Percentiles rank a stretch among this genome's conserved stretches.
phyloP scores from a whole-genome alignment of 208 protist genomes.

The Herpetomonas tarakana region DNA sequence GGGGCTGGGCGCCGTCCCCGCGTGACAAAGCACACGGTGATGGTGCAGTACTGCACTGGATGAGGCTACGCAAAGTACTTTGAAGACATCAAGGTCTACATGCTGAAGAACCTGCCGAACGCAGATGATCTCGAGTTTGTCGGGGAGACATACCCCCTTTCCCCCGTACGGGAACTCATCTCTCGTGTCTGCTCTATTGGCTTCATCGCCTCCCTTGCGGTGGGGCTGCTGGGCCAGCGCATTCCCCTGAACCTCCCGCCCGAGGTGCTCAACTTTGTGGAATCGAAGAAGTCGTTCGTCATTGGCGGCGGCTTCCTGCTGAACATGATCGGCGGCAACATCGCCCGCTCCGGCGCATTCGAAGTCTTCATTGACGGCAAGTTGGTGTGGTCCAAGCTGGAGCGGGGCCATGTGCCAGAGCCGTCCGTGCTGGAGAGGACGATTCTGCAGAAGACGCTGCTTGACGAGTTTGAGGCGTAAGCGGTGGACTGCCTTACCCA shows the following conservation, averaged over 20 bases:
- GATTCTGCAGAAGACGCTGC: constrained; percentile 36
- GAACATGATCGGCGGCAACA: constrained; percentile 44
- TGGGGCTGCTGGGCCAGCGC: constrained; percentile 30
- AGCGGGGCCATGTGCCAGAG: constrained; percentile 26
- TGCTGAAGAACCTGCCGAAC: constrained; percentile 31
- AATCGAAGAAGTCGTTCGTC: constrained; percentile 38
- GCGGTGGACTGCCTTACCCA: too few relatives aligned
- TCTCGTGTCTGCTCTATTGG: constrained; percentile 22
- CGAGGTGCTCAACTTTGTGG: constrained; percentile 22
- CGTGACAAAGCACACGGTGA: constrained; percentile 22
- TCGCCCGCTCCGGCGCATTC: constrained; percentile 60
- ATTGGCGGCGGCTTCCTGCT: constrained; percentile 47
- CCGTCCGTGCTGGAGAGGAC: constrained; percentile 21
- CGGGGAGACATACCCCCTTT: constrained; percentile 48
- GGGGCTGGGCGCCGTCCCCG: too few relatives aligned
- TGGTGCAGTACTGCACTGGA: constrained; percentile 67
- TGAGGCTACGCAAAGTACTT: constrained; percentile 84
- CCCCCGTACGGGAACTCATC: constrained; percentile 23
- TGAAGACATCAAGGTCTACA: constrained; percentile 45
- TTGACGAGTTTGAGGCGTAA: constrained; percentile 24
- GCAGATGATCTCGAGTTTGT: constrained; percentile 36
- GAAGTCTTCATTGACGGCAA: constrained; percentile 63
- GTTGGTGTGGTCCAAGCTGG: constrained; percentile 70
- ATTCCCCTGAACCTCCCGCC: constrained; percentile 30
- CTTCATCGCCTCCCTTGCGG: constrained; percentile 35